These are phyloP conservation scores for Trametes punicea DNA, from an alignment of 768 basidiomycete genomes.

Conservation along the genomic window DNA sequence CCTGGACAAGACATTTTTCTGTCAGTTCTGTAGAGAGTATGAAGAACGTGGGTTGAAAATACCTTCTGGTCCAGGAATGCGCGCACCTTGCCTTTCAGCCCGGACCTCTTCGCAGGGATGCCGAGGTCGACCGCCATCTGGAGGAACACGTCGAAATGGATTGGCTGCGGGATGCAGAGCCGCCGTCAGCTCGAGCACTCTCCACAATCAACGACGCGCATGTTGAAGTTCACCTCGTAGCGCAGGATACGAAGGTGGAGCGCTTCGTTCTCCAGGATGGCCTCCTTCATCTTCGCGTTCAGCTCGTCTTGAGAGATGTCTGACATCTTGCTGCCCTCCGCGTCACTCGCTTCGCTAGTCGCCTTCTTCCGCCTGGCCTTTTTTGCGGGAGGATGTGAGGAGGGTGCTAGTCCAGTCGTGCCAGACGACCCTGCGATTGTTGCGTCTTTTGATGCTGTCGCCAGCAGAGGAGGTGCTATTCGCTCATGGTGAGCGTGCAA, in stretches of 20 bases:
- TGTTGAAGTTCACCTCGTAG: slow-evolving; percentile 49
- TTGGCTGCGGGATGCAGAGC: slow-evolving; percentile 40
- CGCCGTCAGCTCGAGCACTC: neutral
- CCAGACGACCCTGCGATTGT: neutral
- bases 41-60: slow-evolving; percentile 1
- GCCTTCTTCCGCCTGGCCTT: slow-evolving; percentile 16
- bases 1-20: slow-evolving; percentile 32
- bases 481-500: neutral
- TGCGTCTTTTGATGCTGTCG: neutral
- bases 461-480: neutral
- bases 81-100: slow-evolving; percentile 40
- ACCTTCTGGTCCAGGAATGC: slow-evolving; percentile 58
- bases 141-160: slow-evolving; percentile 53
- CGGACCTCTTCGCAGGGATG: slow-evolving; percentile 23
- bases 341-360: slow-evolving; percentile 5
- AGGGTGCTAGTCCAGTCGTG: neutral
- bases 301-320: slow-evolving; percentile 39
- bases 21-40: neutral
- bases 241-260: slow-evolving; percentile 59
- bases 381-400: neutral
- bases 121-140: slow-evolving; percentile 34
- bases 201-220: too few relatives aligned
- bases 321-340: neutral
- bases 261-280: slow-evolving; percentile 42
- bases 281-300: slow-evolving; percentile 39